Evolutionary conservation across 2,329 filamentous ascomycete genomes (phyloP).

Genomic region (Lecanicillium sp.): DNA sequence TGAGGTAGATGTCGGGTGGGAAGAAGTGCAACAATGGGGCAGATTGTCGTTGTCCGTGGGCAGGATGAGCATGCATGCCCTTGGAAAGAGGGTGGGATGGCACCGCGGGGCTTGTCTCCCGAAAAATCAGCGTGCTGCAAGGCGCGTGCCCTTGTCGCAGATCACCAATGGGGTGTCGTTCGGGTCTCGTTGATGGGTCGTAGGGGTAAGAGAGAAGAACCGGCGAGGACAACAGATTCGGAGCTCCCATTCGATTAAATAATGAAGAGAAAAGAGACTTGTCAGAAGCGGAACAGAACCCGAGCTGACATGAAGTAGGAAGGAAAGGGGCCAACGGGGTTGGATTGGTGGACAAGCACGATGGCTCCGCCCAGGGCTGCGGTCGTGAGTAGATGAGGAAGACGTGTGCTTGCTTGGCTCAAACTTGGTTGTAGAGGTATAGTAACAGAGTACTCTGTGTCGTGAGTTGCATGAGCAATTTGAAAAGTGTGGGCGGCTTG

Average conservation of each 20-base stretch:
- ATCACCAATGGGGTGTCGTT: background rate
- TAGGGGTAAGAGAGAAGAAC: background rate
- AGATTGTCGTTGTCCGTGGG: background rate
- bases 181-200: background rate
- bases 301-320: constrained; percentile 5
- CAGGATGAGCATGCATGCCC: background rate
- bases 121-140: background rate
- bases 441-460: too few species aligned
- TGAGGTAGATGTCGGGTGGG: too few species aligned
- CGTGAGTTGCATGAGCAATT: too few species aligned
- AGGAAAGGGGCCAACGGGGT: constrained; percentile 3
- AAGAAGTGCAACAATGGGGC: too few species aligned
- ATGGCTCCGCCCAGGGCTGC: constrained; percentile 11
- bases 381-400: constrained; percentile 6
- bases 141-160: background rate
- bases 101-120: background rate
- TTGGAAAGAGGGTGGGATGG: background rate
- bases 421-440: background rate
- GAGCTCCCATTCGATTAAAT: background rate
- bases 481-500: too few species aligned
- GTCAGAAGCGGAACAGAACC: constrained; percentile 6
- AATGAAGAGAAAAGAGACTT: background rate
- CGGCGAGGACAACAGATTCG: background rate
- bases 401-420: background rate
- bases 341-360: constrained; percentile 6